phyloP scores from a whole-genome alignment of 1,139 yeast species.

The Meyerozyma athensensis region DNA sequence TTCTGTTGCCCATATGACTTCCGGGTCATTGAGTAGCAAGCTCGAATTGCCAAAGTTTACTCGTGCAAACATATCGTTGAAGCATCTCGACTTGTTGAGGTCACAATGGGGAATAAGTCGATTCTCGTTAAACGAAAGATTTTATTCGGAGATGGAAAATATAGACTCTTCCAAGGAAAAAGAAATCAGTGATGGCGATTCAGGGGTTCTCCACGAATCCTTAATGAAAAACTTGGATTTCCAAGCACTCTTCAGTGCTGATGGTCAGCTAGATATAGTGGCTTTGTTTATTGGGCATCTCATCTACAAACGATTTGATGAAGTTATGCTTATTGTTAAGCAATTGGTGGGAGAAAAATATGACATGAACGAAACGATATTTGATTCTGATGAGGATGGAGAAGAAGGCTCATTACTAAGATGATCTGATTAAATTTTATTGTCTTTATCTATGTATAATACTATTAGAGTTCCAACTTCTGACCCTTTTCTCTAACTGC shows the following conservation, averaged over 20 bases:
- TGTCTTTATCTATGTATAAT: slow-evolving; percentile 3
- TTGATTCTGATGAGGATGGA: neutral
- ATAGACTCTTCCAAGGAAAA: slow-evolving; percentile 1
- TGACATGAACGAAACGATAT: slow-evolving; percentile 11
- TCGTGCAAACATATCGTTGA: slow-evolving; percentile 27
- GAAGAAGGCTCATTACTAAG: neutral
- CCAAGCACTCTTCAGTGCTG: slow-evolving; percentile 25
- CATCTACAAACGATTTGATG: slow-evolving; percentile 30
- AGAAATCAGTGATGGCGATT: slow-evolving; percentile 3
- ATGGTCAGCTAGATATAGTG: slow-evolving; percentile 30
- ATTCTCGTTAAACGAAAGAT: slow-evolving; percentile 25
- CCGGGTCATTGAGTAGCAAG: slow-evolving; percentile 25
- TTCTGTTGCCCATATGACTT: slow-evolving; percentile 29
- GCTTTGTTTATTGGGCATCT: slow-evolving; percentile 28
- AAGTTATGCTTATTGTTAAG: slow-evolving; percentile 26
- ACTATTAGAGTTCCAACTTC: slow-evolving; percentile 13
- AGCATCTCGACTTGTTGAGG: slow-evolving; percentile 27
- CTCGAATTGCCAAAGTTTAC: slow-evolving; percentile 31
- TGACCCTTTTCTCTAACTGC: slow-evolving; percentile 76
- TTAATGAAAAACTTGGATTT: slow-evolving; percentile 24
- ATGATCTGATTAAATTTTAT: neutral
- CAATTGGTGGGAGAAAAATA: slow-evolving; percentile 36
- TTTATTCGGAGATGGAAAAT: slow-evolving; percentile 14
- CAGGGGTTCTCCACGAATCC: slow-evolving; percentile 12
- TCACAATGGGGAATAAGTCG: slow-evolving; percentile 27